These are phyloP conservation scores for Aspergillus sp. DNA, from an alignment of 2,329 filamentous ascomycete genomes.

Conservation along the genomic window DNA sequence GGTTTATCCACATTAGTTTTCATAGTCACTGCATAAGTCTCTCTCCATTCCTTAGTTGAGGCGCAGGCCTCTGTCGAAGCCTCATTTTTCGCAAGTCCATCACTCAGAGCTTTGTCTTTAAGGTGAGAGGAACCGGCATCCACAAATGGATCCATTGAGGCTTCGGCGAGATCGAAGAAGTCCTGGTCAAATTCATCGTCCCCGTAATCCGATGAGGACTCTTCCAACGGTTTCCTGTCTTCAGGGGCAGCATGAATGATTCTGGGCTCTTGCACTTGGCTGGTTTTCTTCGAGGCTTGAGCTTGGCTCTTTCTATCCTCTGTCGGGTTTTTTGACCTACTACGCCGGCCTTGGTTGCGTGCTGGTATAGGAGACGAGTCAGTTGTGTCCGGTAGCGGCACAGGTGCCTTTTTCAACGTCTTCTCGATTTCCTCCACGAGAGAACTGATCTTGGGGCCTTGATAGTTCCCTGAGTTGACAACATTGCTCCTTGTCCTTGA, in stretches of 20 bases:
- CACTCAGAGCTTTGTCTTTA: neutral
- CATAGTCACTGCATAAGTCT: neutral
- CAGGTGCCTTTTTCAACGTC: constrained; percentile 43
- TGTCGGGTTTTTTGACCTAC: constrained; percentile 36
- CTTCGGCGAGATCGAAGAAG: constrained; percentile 44
- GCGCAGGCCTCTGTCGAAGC: neutral
- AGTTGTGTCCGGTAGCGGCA: constrained; percentile 36
- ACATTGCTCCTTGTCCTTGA: constrained; percentile 44
- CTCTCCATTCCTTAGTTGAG: neutral
- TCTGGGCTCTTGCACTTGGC: neutral
- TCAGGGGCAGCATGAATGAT: constrained; percentile 3
- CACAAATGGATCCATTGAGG: constrained; percentile 35
- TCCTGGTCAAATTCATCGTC: constrained; percentile 52
- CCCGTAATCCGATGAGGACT: constrained; percentile 49
- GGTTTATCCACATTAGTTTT: neutral
- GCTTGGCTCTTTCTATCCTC: constrained; percentile 16
- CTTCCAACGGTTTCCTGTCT: constrained; percentile 17
- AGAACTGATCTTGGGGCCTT: constrained; percentile 54
- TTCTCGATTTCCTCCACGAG: constrained; percentile 68
- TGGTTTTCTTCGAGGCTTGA: neutral
- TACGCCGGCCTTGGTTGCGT: constrained; percentile 32
- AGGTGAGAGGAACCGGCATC: constrained; percentile 11
- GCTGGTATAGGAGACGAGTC: constrained; percentile 49
- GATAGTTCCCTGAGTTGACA: constrained; percentile 41
- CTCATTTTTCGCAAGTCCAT: neutral